Conservation (phyloP, 306 rosid genomes). For the Inga leiocalycina region DNA sequence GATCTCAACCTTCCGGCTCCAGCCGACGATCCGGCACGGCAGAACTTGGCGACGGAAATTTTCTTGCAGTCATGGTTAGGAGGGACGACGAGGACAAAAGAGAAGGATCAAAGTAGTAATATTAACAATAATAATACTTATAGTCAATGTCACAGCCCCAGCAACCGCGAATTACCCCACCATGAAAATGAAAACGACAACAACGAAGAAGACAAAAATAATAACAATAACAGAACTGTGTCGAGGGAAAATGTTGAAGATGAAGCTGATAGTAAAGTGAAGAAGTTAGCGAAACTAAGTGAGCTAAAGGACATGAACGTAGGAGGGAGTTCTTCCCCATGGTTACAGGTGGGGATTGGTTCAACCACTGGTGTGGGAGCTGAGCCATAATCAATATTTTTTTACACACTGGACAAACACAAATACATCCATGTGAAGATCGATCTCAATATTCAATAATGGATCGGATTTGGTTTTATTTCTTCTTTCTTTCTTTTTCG, state of each 20-base stretch:
- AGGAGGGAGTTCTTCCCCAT: slow-evolving; percentile 75
- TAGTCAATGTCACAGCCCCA: neutral
- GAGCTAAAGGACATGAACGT: slow-evolving; percentile 73
- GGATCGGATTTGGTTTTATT: neutral
- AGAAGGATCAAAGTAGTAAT: neutral
- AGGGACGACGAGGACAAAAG: slow-evolving; percentile 24
- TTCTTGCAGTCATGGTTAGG: slow-evolving; percentile 66
- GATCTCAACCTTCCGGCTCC: slow-evolving; percentile 92
- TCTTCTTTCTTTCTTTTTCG: neutral
- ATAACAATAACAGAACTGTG: slow-evolving; percentile 19
- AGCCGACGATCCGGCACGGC: slow-evolving; percentile 25
- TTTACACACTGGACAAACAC: neutral
- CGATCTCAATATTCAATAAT: neutral
- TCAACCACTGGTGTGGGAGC: slow-evolving; percentile 65
- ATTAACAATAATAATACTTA: neutral
- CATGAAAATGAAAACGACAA: slow-evolving; percentile 36
- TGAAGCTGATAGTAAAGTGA: slow-evolving; percentile 76
- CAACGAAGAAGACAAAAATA: slow-evolving; percentile 38
- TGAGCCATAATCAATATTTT: slow-evolving; percentile 29
- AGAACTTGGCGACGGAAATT: slow-evolving; percentile 53
- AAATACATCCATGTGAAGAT: neutral
- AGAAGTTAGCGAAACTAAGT: slow-evolving; percentile 85
- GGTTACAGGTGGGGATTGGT: slow-evolving; percentile 96
- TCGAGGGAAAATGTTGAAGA: slow-evolving; percentile 61
- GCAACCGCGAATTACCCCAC: neutral